Evolutionary conservation across 163 green algal species (phyloP), one percentile per base, ranked within the genome.

Genomic region (Chlorella variabilis): DNA sequence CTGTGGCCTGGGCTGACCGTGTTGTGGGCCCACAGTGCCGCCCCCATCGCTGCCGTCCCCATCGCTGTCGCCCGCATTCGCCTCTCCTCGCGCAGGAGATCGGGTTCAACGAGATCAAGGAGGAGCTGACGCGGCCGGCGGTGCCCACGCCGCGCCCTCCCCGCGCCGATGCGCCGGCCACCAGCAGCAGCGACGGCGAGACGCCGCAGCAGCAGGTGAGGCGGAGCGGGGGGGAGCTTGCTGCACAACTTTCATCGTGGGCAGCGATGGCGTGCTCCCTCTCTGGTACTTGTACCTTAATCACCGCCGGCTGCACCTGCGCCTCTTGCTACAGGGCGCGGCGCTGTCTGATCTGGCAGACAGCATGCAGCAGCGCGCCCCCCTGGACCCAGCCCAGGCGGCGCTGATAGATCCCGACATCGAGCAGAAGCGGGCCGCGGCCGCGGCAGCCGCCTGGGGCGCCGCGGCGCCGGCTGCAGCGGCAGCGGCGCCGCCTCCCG

Each of bases 81-180:
- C n/a, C n/a, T n/a, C n/a, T n/a, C n/a, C n/a, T n/a, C 25, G 5
- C 23, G 71, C 56, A 97, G 66, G 93, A 98, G 87, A 95, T 98
- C 71, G 95, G 95, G 0, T 80, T 98, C 23, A 93, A 98, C 56
- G 95, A 98, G 48, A 91, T 98, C 74, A 83, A 88, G 49, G 56
- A 92, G 2, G 92, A 94, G 62, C 78, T 92, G 61, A 71, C 42
- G 36, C 73, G 70, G 21, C 83, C 78, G 20, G n/a, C 65, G n/a
- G 34, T 58, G 51, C 56, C 75, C 34, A 54, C 33, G 15, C 67
- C 59, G 5, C 65, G 68, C 33, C 59, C 83, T 4, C 8, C 77
- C 51, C 58, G 42, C 56, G 6, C 61, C 21, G 68, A 66, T 6
- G 41, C 36, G 2, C 49, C 11, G 49, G 54, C 27, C 6, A 75